These are phyloP conservation scores for Aspergillus cavernicola DNA, from an alignment of 495 filamentous ascomycete species.

Conservation along the genomic window DNA sequence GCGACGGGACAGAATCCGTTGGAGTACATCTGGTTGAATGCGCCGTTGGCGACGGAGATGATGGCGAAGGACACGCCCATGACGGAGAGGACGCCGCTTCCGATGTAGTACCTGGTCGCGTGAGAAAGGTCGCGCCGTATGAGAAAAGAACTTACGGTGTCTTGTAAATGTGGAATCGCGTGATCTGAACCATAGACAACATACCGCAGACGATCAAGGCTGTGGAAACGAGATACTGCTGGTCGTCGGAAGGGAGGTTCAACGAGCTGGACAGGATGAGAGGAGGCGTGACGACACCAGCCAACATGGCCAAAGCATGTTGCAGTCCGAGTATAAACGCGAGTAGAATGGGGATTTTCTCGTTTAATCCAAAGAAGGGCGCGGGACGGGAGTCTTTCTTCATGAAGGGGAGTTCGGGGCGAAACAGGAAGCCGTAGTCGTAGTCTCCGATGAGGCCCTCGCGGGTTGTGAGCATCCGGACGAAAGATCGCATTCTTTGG, in stretches of 20 bases:
- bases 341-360: constrained; percentile 15
- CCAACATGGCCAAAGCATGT: constrained; percentile 14
- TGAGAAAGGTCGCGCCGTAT: neutral
- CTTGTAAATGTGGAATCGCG: constrained; percentile 70
- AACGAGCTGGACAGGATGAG: constrained; percentile 8
- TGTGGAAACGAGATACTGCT: constrained; percentile 80
- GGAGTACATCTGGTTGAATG: constrained; percentile 78
- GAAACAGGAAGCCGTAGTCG: constrained; percentile 18
- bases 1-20: constrained; percentile 71
- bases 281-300: constrained; percentile 10
- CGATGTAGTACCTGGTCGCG: constrained; percentile 67
- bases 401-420: constrained; percentile 18
- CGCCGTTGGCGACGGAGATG: constrained; percentile 77
- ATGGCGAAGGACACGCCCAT: constrained; percentile 76
- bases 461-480: constrained; percentile 3
- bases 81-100: constrained; percentile 87
- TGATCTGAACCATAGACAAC: constrained; percentile 77
- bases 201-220: constrained; percentile 86
- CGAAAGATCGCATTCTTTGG: constrained; percentile 4
- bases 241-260: neutral
- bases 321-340: constrained; percentile 16
- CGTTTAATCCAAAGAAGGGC: constrained; percentile 19
- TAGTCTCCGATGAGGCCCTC: constrained; percentile 21
- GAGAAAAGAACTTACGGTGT: constrained; percentile 35
- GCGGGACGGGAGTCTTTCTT: constrained; percentile 9